phyloP scores from a whole-genome alignment of 441 rosid genomes.

The Metrosideros polymorpha region DNA sequence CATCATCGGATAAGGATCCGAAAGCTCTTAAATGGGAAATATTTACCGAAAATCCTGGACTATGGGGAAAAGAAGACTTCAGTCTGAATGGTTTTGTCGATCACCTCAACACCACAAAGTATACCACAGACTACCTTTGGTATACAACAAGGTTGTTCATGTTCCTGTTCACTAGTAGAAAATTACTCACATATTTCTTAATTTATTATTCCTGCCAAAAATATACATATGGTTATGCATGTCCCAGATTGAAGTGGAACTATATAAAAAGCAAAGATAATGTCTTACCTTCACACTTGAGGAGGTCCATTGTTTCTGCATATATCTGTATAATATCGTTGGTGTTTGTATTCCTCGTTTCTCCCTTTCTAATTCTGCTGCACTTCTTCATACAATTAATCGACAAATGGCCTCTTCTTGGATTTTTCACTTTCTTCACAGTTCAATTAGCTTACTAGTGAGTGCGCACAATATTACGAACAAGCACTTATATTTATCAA shows the following conservation, averaged over 20 bases:
- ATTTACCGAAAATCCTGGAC: conserved; percentile 59
- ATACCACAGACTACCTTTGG: conserved; percentile 92
- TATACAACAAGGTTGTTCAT: conserved; percentile 73
- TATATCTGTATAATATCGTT: neutral
- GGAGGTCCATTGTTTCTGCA: neutral
- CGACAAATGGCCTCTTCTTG: neutral
- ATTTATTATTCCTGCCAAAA: neutral
- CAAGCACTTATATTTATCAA: neutral
- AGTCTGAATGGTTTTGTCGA: conserved; percentile 52
- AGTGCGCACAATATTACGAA: neutral
- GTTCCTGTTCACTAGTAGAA: neutral
- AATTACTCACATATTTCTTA: neutral
- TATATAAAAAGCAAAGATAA: neutral
- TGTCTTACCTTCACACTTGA: neutral
- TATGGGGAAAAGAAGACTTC: conserved; percentile 76
- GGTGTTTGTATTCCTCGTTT: neutral
- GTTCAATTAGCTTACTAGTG: neutral
- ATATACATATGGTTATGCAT: neutral
- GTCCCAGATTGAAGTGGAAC: neutral
- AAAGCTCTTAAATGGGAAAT: conserved; percentile 65
- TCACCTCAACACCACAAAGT: conserved; percentile 80
- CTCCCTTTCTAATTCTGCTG: neutral
- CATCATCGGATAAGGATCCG: conserved; percentile 8
- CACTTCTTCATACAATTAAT: neutral
- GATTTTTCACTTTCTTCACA: neutral